Conservation (phyloP, 192 early-diverging fungal genomes). For the Phlyctochytrium bullatum region DNA sequence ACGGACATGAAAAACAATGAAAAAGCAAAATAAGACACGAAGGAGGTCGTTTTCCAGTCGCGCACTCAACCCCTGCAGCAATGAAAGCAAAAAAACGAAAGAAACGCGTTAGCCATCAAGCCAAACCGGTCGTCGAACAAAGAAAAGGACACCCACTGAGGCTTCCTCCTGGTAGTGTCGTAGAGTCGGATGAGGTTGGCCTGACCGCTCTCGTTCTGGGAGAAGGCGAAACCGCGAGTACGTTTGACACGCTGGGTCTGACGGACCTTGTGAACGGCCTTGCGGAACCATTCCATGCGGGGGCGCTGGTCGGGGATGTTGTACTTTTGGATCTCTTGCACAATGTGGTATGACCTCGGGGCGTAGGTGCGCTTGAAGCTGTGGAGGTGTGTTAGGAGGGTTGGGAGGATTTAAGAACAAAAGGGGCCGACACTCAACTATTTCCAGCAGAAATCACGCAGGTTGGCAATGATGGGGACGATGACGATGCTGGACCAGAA, state of each 20-base stretch:
- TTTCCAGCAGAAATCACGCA: slow-evolving; percentile 94
- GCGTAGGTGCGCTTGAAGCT: slow-evolving; percentile 84
- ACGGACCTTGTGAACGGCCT: slow-evolving; percentile 95
- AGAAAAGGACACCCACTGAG: slow-evolving; percentile 23
- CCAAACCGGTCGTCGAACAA: no score
- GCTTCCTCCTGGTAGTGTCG: slow-evolving; percentile 71
- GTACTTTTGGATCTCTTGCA: slow-evolving; percentile 99
- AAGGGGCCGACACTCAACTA: slow-evolving; percentile 66
- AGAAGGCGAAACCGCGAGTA: slow-evolving; percentile 95
- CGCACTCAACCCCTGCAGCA: no score
- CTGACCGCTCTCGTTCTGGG: slow-evolving; percentile 94
- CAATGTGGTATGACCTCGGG: slow-evolving; percentile 89
- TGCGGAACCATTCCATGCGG: slow-evolving; percentile 95
- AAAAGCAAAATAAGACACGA: background rate
- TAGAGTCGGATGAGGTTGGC: slow-evolving; percentile 76
- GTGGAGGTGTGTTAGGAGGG: slow-evolving; percentile 10
- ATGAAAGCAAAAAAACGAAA: no score
- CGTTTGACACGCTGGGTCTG: slow-evolving; percentile 85
- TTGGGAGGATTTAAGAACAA: background rate
- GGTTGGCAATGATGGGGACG: slow-evolving; percentile 75
- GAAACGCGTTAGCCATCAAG: no score
- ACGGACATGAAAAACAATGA: background rate
- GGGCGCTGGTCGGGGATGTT: slow-evolving; percentile 98
- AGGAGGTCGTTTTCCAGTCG: no score
- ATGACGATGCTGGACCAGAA: slow-evolving; percentile 88